phyloP scores from a whole-genome alignment of 2,329 filamentous ascomycete species.

The Cercospora zeae-maydis region DNA sequence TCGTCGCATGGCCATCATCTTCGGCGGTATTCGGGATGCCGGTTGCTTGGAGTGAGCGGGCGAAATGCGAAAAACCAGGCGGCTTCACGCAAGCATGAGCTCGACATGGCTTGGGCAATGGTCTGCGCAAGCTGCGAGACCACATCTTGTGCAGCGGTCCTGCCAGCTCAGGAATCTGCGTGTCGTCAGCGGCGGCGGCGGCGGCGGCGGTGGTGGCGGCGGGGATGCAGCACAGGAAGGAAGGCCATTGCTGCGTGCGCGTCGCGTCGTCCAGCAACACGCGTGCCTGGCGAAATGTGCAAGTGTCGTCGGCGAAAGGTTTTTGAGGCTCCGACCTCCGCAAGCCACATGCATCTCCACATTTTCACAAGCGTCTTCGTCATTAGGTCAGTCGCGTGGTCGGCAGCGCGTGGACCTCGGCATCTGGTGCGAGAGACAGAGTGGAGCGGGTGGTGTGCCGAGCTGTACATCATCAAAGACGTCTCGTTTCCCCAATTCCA shows the following conservation, averaged over 20 bases:
- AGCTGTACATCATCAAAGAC: conserved; percentile 1
- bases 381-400: not conserved
- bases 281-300: not conserved
- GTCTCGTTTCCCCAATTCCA: not conserved
- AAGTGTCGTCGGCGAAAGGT: not conserved
- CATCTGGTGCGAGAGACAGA: not conserved
- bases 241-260: not conserved
- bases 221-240: not conserved
- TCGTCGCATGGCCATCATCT: not conserved
- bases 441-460: not conserved
- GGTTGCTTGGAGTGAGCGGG: not conserved
- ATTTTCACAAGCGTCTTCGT: not conserved
- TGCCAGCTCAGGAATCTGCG: not conserved
- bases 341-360: not conserved
- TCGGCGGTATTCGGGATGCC: not conserved
- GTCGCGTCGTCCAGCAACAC: not conserved
- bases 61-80: not conserved
- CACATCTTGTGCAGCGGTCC: not conserved
- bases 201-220: not conserved
- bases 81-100: not conserved
- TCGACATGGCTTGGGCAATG: not conserved
- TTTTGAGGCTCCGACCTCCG: not conserved
- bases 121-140: not conserved
- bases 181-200: not conserved
- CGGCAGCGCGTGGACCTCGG: not conserved